Conservation (phyloP, 2,329 filamentous ascomycete species). For the Talaromyces funiculosus region DNA sequence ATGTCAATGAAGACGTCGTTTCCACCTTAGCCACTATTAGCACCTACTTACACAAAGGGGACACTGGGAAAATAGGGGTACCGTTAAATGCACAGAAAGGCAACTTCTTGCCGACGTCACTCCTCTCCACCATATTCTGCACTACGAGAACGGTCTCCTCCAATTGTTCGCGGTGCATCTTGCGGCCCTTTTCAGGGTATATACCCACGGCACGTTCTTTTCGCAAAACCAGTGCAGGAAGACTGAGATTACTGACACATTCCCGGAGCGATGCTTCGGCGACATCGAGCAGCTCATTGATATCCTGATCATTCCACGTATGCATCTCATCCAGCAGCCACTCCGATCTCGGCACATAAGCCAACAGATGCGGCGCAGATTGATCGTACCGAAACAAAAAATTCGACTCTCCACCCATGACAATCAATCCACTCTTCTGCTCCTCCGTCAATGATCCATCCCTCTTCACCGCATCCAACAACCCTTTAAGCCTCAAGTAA, state of each 20-base stretch:
- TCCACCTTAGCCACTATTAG: slow-evolving; percentile 49
- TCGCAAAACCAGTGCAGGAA: slow-evolving; percentile 73
- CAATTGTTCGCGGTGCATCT: slow-evolving; percentile 78
- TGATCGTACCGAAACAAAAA: slow-evolving; percentile 80
- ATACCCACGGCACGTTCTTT: slow-evolving; percentile 86
- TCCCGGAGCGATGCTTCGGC: slow-evolving; percentile 79
- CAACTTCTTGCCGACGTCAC: slow-evolving; percentile 59
- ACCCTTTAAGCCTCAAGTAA: slow-evolving; percentile 77
- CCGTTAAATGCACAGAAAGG: slow-evolving; percentile 98
- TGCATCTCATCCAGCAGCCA: slow-evolving; percentile 57
- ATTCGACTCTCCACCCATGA: slow-evolving; percentile 95
- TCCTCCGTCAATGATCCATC: slow-evolving; percentile 55
- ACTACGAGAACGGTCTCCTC: slow-evolving; percentile 95
- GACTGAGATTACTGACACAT: slow-evolving; percentile 70
- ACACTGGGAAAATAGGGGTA: slow-evolving; percentile 1
- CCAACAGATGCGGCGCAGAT: slow-evolving; percentile 60
- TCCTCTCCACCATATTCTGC: slow-evolving; percentile 85
- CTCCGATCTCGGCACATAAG: slow-evolving; percentile 53
- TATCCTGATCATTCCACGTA: slow-evolving; percentile 56
- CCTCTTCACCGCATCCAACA: slow-evolving; percentile 71
- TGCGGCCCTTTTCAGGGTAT: slow-evolving; percentile 57
- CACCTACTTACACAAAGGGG: not conserved
- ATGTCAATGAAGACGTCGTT: slow-evolving; percentile 98
- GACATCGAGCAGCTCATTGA: slow-evolving; percentile 75
- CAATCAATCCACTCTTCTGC: slow-evolving; percentile 73